Base-by-base conservation (phyloP, 208 protist genomes). In the Tritrichomonas foetus region DNA sequence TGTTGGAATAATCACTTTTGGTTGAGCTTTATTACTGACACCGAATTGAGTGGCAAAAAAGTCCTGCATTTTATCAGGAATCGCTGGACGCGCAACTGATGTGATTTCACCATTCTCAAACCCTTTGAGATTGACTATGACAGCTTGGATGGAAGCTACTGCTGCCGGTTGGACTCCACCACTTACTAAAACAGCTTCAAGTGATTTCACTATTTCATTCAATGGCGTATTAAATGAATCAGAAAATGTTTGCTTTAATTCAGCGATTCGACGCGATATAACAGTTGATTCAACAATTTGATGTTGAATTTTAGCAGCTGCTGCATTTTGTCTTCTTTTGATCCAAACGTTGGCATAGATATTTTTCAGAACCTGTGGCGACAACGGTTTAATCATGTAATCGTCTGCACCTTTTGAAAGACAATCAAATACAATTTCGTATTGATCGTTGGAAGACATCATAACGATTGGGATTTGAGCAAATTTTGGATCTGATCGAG, bases 371-470 rank as follows among this genome's bases (percentile, higher is more conserved):
- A 82, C 74, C 50, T 82, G 74, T n/a, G 74, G 74, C 8, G 74
- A 53, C 20, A 82, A 41, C 41, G 74, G 74, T 53, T 82, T 82
- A 30, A 82, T 82, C n/a, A 82, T 44, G 50, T 82, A 82, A 82
- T 82, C 74, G 50, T 82, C 74, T 20, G 74, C 74, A 53, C 74
- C 74, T 41, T 82, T 82, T 50, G 74, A 47, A 30, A 82, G 74
- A 36, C 74, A 82, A 41, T 82, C 41, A 36, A 82, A 82, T 50
- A 82, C 74, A 50, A 82, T 82, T 53, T 82, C 74, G 25, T 82
- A 82, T 82, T 82, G 74, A 53, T 82, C 74, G 41, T 82, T 82
- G 11, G 74, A 82, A 20, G 74, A 82, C 74, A 82, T 82, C 74
- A 82, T 82, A 82, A 82, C 50, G 25, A 82, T 82, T 47, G 74